These are phyloP conservation scores for Vitis hybrid DNA, from an alignment of 177 flowering plant species.

Conservation along the genomic window DNA sequence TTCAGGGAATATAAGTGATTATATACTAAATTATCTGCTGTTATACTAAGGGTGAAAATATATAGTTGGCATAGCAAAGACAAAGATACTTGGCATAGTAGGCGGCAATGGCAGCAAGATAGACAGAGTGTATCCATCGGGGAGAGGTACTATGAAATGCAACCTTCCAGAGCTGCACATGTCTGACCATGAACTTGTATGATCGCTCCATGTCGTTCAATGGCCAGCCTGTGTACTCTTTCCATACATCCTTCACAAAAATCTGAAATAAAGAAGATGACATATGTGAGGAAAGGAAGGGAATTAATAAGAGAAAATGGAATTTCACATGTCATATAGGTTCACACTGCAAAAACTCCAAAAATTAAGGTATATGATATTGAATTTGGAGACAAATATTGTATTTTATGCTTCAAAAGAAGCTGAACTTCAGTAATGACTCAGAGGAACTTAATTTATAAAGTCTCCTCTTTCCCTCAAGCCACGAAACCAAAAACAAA, in stretches of 20 bases:
- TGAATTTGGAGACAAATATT: too few relatives aligned
- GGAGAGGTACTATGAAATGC: constrained; percentile 94
- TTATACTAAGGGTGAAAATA: constrained; percentile 3
- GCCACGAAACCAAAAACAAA: too few relatives aligned
- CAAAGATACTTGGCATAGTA: constrained; percentile 79
- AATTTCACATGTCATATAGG: too few relatives aligned
- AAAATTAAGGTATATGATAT: too few relatives aligned
- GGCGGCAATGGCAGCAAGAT: constrained; percentile 92
- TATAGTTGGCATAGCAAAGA: neutral
- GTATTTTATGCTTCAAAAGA: too few relatives aligned
- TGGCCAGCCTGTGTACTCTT: constrained; percentile 97
- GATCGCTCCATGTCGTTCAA: constrained; percentile 85
- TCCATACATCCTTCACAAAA: constrained; percentile 92
- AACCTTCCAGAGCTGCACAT: constrained; percentile 93
- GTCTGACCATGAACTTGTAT: constrained; percentile 97
- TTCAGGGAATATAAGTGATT: too few relatives aligned
- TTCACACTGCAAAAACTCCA: too few relatives aligned
- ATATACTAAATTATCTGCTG: neutral
- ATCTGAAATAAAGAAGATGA: constrained; percentile 43
- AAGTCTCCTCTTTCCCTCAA: too few relatives aligned
- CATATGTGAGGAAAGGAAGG: neutral
- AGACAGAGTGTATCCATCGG: constrained; percentile 74
- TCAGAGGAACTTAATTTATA: too few relatives aligned
- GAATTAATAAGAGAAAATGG: neutral
- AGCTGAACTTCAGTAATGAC: too few relatives aligned